These are phyloP conservation scores for Acarospora socialis DNA, from an alignment of 2,329 filamentous ascomycete species.

Conservation along the genomic window DNA sequence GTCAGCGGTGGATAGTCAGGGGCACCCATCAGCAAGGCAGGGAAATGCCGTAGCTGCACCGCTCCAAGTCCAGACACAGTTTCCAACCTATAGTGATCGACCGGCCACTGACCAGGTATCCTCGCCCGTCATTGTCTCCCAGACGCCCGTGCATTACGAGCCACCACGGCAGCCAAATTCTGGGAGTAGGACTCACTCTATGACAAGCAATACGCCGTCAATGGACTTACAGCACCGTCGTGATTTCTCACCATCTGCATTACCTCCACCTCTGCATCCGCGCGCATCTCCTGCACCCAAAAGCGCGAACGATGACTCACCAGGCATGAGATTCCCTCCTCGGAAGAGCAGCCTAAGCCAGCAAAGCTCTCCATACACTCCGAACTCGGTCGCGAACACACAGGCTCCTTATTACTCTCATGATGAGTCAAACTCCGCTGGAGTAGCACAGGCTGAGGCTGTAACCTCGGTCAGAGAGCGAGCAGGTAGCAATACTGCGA, in stretches of 20 bases:
- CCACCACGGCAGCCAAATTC: slow-evolving; percentile 12
- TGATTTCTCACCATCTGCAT: slow-evolving; percentile 40
- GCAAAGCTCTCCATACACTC: slow-evolving; percentile 22
- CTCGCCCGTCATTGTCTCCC: too few species aligned
- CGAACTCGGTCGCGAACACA: slow-evolving; percentile 1
- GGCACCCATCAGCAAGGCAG: too few species aligned
- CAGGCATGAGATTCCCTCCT: slow-evolving; percentile 37
- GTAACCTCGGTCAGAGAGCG: slow-evolving; percentile 6
- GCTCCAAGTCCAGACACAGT: too few species aligned
- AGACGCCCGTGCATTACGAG: slow-evolving; percentile 3
- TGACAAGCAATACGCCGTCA: slow-evolving; percentile 19
- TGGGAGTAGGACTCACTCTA: slow-evolving; percentile 18
- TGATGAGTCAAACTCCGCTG: slow-evolving; percentile 7
- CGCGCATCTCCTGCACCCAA: slow-evolving; percentile 26
- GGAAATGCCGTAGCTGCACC: too few species aligned
- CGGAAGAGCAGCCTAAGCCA: slow-evolving; percentile 49
- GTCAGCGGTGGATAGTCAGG: too few species aligned
- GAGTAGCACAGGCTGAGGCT: neutral
- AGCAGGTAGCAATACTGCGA: slow-evolving; percentile 22
- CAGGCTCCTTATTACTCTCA: slow-evolving; percentile 7
- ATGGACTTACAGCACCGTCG: slow-evolving; percentile 27
- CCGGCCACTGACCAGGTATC: too few species aligned
- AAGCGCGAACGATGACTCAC: slow-evolving; percentile 16
- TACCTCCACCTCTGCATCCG: slow-evolving; percentile 35
- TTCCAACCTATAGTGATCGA: too few species aligned